Evolutionary conservation across 1,284 basidiomycete genomes (phyloP).

Genomic region (Microbotryomycetes sp.): DNA sequence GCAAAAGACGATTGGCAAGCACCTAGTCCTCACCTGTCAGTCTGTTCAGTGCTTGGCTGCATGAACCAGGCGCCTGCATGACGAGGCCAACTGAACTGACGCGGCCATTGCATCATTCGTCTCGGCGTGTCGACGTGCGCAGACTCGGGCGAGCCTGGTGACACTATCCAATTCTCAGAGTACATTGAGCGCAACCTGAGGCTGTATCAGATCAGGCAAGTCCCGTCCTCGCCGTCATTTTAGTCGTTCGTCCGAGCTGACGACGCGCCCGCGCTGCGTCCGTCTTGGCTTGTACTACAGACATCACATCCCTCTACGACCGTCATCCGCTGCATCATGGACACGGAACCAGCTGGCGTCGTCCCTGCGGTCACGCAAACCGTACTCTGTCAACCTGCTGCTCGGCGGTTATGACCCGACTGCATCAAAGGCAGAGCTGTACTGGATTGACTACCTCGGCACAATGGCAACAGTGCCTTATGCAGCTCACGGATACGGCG

Average conservation of each 20-base stretch:
- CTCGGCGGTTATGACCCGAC: slow-evolving; percentile 83
- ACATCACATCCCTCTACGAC: slow-evolving; percentile 76
- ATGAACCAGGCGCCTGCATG: too few species aligned
- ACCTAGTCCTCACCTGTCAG: slow-evolving; percentile 88
- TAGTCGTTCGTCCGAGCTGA: not conserved
- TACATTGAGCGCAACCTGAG: slow-evolving; percentile 92
- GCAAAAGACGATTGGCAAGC: slow-evolving; percentile 82
- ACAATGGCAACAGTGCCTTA: slow-evolving; percentile 84
- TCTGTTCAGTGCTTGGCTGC: too few species aligned
- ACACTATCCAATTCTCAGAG: slow-evolving; percentile 95
- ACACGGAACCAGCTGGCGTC: slow-evolving; percentile 83
- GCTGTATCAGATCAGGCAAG: slow-evolving; percentile 84
- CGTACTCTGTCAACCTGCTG: slow-evolving; percentile 88
- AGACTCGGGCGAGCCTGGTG: slow-evolving; percentile 52
- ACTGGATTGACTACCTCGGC: slow-evolving; percentile 95
- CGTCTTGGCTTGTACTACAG: slow-evolving; percentile 20
- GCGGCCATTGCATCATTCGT: not conserved
- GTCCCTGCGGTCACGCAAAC: slow-evolving; percentile 75
- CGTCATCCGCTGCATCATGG: slow-evolving; percentile 87
- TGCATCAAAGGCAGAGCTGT: slow-evolving; percentile 57
- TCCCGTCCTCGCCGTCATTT: slow-evolving; percentile 4
- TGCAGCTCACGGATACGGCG: slow-evolving; percentile 90
- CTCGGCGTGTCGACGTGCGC: not conserved
- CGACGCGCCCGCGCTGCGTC: not conserved
- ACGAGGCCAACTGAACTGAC: not conserved